phyloP scores from a whole-genome alignment of 2,329 filamentous ascomycete species.

The Fusarium annulatum region DNA sequence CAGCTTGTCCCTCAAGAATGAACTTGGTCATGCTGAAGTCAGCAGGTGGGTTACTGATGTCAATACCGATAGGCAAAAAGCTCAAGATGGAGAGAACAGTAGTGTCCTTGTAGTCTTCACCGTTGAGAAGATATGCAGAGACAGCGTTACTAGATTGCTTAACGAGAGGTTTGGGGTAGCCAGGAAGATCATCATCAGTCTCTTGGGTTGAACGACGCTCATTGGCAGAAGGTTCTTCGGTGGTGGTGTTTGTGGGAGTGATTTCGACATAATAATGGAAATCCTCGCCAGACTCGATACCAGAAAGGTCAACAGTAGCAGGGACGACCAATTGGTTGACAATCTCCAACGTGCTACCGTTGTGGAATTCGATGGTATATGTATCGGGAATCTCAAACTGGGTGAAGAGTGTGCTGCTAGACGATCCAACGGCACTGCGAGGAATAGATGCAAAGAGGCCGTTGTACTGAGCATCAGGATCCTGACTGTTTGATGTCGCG shows the following conservation, averaged over 20 bases:
- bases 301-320: conserved; percentile 28
- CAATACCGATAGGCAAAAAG: conserved; percentile 36
- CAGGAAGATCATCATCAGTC: not conserved
- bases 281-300: conserved; percentile 38
- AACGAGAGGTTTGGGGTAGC: conserved; percentile 33
- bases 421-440: conserved; percentile 12
- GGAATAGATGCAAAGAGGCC: conserved; percentile 31
- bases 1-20: conserved; percentile 32
- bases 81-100: conserved; percentile 40
- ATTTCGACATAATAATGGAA: conserved; percentile 37
- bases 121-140: conserved; percentile 37
- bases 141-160: conserved; percentile 27
- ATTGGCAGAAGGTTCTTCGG: conserved; percentile 3
- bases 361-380: conserved; percentile 38
- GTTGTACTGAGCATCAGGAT: conserved; percentile 44
- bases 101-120: conserved; percentile 34
- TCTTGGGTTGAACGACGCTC: conserved; percentile 9
- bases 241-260: conserved; percentile 11
- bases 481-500: conserved; percentile 27
- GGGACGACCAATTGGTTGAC: conserved; percentile 27
- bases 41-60: not conserved
- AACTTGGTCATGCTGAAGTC: conserved; percentile 20
- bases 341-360: conserved; percentile 28
- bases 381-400: conserved; percentile 41
- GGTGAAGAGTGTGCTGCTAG: conserved; percentile 11